These are phyloP conservation scores for Cercospora sp. DNA, from an alignment of 2,329 filamentous ascomycete genomes.

Conservation along the genomic window DNA sequence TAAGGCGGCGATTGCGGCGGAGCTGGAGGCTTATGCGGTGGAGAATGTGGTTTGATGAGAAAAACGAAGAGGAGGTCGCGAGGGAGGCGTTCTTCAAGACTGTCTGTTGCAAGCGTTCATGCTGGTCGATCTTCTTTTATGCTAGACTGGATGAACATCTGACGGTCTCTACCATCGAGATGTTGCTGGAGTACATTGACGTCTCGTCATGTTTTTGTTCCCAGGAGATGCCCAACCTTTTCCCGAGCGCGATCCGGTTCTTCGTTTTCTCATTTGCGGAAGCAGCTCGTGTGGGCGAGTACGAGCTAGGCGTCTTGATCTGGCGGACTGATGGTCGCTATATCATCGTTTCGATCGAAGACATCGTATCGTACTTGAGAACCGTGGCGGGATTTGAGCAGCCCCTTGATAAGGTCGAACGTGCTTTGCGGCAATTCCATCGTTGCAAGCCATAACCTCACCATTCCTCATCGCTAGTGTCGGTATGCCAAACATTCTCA, in stretches of 20 bases:
- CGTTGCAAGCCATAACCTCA: slow-evolving; percentile 22
- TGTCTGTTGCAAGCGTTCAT: not conserved
- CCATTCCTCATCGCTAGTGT: slow-evolving; percentile 39
- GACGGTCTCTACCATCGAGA: not conserved
- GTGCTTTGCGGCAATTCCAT: too few relatives aligned
- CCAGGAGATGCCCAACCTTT: too few relatives aligned
- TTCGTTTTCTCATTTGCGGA: too few relatives aligned
- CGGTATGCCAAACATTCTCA: slow-evolving; percentile 36
- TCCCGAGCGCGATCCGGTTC: too few relatives aligned
- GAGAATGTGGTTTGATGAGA: not conserved
- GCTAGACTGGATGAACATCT: not conserved
- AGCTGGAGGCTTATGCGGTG: slow-evolving; percentile 13
- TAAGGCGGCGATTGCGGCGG: slow-evolving; percentile 35
- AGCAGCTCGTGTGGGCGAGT: too few relatives aligned
- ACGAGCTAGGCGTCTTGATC: too few relatives aligned
- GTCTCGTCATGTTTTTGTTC: too few relatives aligned
- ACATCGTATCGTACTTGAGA: too few relatives aligned
- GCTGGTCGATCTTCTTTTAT: not conserved
- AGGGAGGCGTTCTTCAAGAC: not conserved
- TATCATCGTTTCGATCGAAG: too few relatives aligned
- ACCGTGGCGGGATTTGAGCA: not conserved
- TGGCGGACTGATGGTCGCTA: not conserved
- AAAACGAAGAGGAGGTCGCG: too few relatives aligned
- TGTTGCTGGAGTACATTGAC: too few relatives aligned
- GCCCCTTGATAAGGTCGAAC: not conserved